Evolutionary conservation across 306 rosid species (phyloP).

Genomic region (Oxytropis ochrocephala): DNA sequence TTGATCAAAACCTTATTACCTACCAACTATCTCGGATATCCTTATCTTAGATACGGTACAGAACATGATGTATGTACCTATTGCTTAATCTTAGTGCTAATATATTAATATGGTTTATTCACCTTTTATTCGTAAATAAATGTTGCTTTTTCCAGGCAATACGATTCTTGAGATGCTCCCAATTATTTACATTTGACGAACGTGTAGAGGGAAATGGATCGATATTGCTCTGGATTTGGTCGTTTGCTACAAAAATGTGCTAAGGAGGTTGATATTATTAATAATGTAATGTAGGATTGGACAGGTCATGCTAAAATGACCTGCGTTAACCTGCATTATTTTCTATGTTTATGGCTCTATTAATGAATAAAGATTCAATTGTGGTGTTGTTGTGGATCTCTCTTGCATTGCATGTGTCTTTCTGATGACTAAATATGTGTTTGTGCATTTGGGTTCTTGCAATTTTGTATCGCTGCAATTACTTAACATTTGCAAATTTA

Average conservation of each 20-base stretch:
- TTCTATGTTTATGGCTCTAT: conserved; percentile 32
- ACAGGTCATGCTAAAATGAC: conserved; percentile 30
- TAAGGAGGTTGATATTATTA: neutral
- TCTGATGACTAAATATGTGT: too few species aligned
- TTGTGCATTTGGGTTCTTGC: too few species aligned
- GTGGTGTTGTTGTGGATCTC: too few species aligned
- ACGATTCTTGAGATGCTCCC: neutral
- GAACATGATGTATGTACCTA: too few species aligned
- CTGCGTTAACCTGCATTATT: conserved; percentile 21
- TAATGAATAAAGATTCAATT: conserved; percentile 27
- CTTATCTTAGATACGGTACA: too few species aligned
- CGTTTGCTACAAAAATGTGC: conserved; percentile 11
- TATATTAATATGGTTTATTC: neutral
- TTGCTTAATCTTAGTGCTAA: too few species aligned
- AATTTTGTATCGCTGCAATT: too few species aligned
- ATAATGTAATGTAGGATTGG: conserved; percentile 29
- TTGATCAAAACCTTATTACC: too few species aligned
- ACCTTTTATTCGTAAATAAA: too few species aligned
- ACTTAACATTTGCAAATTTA: too few species aligned
- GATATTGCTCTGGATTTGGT: neutral
- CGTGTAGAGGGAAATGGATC: neutral
- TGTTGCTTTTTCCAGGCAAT: conserved; percentile 36
- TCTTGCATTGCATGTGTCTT: too few species aligned
- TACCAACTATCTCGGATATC: too few species aligned
- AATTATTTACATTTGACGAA: conserved; percentile 14